Evolutionary conservation across 2,329 filamentous ascomycete species (phyloP).

Genomic region (Alternaria sp.): DNA sequence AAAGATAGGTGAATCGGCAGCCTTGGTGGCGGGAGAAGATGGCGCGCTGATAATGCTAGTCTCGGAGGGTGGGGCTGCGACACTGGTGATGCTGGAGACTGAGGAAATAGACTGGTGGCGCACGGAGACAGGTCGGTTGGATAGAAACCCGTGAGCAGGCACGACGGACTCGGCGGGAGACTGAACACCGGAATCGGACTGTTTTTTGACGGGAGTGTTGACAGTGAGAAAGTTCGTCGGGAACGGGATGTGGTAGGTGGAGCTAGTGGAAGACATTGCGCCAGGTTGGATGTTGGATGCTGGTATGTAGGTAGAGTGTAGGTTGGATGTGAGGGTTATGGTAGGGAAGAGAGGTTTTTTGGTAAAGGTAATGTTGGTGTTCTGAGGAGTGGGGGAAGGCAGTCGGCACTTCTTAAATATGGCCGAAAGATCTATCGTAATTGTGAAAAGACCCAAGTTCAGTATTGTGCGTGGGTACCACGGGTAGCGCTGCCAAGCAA

Average conservation of each 20-base stretch:
- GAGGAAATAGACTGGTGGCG: conserved; percentile 45
- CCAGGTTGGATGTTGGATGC: conserved; percentile 32
- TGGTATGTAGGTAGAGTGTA: conserved; percentile 12
- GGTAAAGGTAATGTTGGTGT: conserved; percentile 15
- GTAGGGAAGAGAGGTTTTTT: conserved; percentile 1
- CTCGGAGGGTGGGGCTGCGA: conserved; percentile 25
- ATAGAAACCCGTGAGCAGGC: conserved; percentile 49
- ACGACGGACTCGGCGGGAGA: conserved; percentile 34
- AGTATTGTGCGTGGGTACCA: conserved; percentile 19
- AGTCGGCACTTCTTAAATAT: conserved; percentile 31
- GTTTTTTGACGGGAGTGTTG: conserved; percentile 46
- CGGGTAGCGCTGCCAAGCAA: conserved; percentile 31
- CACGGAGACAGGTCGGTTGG: conserved; percentile 39
- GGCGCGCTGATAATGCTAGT: conserved; percentile 38
- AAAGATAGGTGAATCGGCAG: conserved; percentile 40
- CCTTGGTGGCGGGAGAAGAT: conserved; percentile 39
- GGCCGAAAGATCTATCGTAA: conserved; percentile 12
- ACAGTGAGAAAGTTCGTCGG: conserved; percentile 48
- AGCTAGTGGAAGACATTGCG: conserved; percentile 48
- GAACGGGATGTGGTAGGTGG: conserved; percentile 51
- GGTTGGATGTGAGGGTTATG: conserved; percentile 12
- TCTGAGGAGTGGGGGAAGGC: conserved; percentile 15
- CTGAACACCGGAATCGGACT: conserved; percentile 9
- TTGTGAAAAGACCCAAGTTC: conserved; percentile 10
- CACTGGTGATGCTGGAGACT: conserved; percentile 32